phyloP scores from a whole-genome alignment of 257 asterid genomes.

The Solanum peruvianum region DNA sequence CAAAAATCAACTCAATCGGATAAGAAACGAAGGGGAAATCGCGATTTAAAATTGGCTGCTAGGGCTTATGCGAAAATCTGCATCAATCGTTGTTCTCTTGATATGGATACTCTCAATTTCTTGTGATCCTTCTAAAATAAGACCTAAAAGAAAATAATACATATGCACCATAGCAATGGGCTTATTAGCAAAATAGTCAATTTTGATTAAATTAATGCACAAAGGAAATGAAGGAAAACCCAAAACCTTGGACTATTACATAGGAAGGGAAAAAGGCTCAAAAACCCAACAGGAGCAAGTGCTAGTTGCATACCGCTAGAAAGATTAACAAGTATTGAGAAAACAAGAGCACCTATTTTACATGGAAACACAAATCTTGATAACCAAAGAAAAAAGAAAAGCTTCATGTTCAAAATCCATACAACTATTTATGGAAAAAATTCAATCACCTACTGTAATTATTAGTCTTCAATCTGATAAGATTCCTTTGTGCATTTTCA shows the following conservation, averaged over 20 bases:
- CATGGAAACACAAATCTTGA: neutral
- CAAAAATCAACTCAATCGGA: no score
- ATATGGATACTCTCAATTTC: no score
- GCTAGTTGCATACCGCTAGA: constrained; percentile 17
- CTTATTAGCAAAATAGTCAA: no score
- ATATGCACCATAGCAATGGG: neutral
- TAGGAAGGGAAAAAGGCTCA: no score
- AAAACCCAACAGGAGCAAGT: neutral
- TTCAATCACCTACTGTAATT: neutral
- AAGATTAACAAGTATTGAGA: constrained; percentile 11
- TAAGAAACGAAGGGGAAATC: no score
- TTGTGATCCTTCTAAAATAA: no score
- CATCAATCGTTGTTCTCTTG: no score
- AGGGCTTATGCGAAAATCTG: no score
- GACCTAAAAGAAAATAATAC: neutral
- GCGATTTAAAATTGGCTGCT: no score
- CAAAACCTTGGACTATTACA: no score
- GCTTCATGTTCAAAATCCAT: neutral
- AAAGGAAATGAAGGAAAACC: no score
- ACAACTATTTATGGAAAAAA: neutral
- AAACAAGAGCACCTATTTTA: neutral
- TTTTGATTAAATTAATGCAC: no score
- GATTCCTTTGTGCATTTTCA: neutral
- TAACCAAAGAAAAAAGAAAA: neutral
- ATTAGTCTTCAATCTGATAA: neutral